Conservation (phyloP, 2,329 filamentous ascomycete genomes). For the Drechslerella dactyloides region DNA sequence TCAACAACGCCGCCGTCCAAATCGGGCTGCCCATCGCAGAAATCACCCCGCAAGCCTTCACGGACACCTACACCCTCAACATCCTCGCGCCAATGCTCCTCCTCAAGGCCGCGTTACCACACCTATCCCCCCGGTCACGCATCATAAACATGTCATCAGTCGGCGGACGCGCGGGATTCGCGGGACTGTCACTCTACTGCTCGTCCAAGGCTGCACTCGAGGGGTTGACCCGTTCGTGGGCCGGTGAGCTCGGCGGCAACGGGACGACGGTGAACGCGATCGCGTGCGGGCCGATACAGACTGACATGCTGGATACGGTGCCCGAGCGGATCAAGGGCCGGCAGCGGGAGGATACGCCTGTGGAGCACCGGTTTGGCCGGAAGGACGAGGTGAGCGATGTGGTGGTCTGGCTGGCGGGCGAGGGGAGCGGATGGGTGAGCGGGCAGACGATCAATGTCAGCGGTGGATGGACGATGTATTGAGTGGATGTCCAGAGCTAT, state of each 20-base stretch:
- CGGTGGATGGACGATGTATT: constrained; percentile 59
- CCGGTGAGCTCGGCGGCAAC: constrained; percentile 64
- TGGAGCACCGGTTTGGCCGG: constrained; percentile 63
- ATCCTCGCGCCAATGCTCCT: constrained; percentile 65
- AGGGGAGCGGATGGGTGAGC: constrained; percentile 62
- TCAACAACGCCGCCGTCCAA: constrained; percentile 58
- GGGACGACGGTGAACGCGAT: constrained; percentile 69
- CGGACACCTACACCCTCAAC: constrained; percentile 66
- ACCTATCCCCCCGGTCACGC: constrained; percentile 61
- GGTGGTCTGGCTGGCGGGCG: constrained; percentile 65
- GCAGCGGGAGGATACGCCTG: constrained; percentile 63
- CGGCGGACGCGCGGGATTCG: constrained; percentile 59
- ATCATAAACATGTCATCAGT: constrained; percentile 69
- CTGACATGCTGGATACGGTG: constrained; percentile 66
- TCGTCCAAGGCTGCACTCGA: constrained; percentile 68
- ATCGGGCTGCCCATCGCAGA: constrained; percentile 58
- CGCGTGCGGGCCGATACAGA: constrained; percentile 67
- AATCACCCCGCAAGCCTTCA: constrained; percentile 63
- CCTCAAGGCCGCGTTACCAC: constrained; percentile 63
- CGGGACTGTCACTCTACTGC: constrained; percentile 61
- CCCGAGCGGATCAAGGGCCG: constrained; percentile 60
- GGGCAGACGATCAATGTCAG: constrained; percentile 66
- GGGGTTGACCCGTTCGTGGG: constrained; percentile 67
- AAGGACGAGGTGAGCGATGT: constrained; percentile 65
- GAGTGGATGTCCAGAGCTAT: no score